phyloP scores from a whole-genome alignment of 805 yeast species.

The Barnettozyma sucrosica region DNA sequence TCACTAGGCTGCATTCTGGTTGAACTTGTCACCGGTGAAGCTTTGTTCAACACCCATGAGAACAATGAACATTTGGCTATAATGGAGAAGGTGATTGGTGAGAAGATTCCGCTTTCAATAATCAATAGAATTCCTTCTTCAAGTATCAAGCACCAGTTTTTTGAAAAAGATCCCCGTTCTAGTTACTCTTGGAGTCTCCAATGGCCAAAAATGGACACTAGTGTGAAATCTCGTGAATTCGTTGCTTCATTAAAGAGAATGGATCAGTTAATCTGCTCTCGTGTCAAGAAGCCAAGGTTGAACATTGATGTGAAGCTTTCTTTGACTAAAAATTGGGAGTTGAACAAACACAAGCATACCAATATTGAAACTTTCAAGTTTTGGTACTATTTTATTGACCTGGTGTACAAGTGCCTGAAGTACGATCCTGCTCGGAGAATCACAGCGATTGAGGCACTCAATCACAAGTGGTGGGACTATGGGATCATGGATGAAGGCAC shows the following conservation, averaged over 20 bases:
- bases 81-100: slow-evolving; percentile 78
- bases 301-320: slow-evolving; percentile 22
- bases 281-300: slow-evolving; percentile 23
- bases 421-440: slow-evolving; percentile 70
- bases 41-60: slow-evolving; percentile 91
- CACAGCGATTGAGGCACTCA: slow-evolving; percentile 69
- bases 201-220: slow-evolving; percentile 36
- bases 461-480: slow-evolving; percentile 75
- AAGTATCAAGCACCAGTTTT: slow-evolving; percentile 8
- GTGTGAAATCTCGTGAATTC: slow-evolving; percentile 30
- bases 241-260: slow-evolving; percentile 38
- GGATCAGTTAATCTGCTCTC: slow-evolving; percentile 38
- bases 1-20: slow-evolving; percentile 90
- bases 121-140: slow-evolving; percentile 24
- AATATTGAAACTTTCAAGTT: slow-evolving; percentile 63
- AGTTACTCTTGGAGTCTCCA: slow-evolving; percentile 21
- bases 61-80: slow-evolving; percentile 90
- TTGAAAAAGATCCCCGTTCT: slow-evolving; percentile 7
- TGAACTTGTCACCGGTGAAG: slow-evolving; percentile 90
- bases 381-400: slow-evolving; percentile 78
- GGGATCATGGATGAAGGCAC: slow-evolving; percentile 52
- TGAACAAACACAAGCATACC: slow-evolving; percentile 30
- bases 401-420: slow-evolving; percentile 57
- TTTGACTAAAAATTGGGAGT: slow-evolving; percentile 18
- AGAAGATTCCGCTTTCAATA: slow-evolving; percentile 36